These are phyloP conservation scores for Kondoa malvinella DNA, from an alignment of 768 basidiomycete genomes.

Conservation along the genomic window DNA sequence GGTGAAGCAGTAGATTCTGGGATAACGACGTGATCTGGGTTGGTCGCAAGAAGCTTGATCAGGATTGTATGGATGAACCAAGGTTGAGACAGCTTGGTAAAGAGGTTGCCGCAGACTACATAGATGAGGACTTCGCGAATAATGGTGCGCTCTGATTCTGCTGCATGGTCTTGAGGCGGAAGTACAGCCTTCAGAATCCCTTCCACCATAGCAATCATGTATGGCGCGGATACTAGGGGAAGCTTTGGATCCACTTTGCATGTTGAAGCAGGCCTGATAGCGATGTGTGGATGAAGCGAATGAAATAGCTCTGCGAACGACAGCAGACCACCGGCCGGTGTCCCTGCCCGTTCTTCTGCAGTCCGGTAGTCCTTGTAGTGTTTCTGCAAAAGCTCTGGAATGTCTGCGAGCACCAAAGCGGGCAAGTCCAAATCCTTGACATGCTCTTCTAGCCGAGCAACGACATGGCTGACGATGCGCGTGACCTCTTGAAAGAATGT, in stretches of 20 bases:
- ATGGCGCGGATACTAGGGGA: slow-evolving; percentile 29
- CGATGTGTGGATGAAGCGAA: slow-evolving; percentile 68
- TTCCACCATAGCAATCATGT: slow-evolving; percentile 63
- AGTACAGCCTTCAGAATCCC: slow-evolving; percentile 55
- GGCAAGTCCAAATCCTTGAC: slow-evolving; percentile 10
- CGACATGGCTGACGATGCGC: slow-evolving; percentile 21
- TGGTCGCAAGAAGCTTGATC: slow-evolving; percentile 44
- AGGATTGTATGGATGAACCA: slow-evolving; percentile 72
- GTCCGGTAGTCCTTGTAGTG: slow-evolving; percentile 65
- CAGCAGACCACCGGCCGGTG: slow-evolving; percentile 33
- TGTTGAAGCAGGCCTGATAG: slow-evolving; percentile 33
- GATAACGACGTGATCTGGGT: background rate
- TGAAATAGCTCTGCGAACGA: slow-evolving; percentile 56
- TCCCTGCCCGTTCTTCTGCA: slow-evolving; percentile 32
- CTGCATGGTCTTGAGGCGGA: slow-evolving; percentile 57
- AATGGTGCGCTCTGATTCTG: slow-evolving; percentile 63
- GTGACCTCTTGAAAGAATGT: slow-evolving; percentile 22
- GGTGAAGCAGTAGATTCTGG: background rate
- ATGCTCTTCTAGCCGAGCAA: slow-evolving; percentile 22
- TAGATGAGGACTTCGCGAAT: slow-evolving; percentile 69
- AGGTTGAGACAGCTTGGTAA: slow-evolving; percentile 56
- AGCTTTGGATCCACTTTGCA: slow-evolving; percentile 25
- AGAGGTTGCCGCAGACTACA: slow-evolving; percentile 43
- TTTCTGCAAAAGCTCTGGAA: slow-evolving; percentile 51
- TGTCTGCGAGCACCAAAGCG: slow-evolving; percentile 43